Conservation (phyloP, 345 rosid species). For the Brassica carinata region DNA sequence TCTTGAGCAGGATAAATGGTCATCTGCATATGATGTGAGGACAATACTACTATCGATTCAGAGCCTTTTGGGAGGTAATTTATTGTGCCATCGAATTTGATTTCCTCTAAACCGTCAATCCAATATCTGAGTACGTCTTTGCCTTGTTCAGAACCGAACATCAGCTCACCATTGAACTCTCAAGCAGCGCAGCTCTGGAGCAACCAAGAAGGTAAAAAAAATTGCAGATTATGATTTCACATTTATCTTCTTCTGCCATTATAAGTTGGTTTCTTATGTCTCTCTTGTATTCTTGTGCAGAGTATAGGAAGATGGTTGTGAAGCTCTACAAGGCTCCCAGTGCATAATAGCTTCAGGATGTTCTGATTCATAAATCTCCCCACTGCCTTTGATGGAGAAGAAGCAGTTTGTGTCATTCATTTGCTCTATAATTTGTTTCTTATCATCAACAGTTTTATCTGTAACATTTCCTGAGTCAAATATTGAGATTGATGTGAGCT, state of each 20-base stretch:
- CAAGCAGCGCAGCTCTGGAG: constrained; percentile 98
- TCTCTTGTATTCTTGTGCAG: constrained; percentile 40
- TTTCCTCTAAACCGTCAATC: neutral
- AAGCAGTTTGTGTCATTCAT: constrained; percentile 9
- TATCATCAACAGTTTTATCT: constrained; percentile 18
- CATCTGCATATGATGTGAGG: constrained; percentile 96
- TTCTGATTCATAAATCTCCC: constrained; percentile 14
- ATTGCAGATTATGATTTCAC: neutral
- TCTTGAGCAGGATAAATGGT: constrained; percentile 82
- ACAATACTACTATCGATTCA: constrained; percentile 89
- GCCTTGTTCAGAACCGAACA: constrained; percentile 72
- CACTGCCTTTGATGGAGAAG: constrained; percentile 11
- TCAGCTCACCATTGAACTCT: constrained; percentile 86
- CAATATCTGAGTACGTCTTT: constrained; percentile 3
- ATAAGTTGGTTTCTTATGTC: constrained; percentile 13
- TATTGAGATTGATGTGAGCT: constrained; percentile 6
- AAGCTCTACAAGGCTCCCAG: constrained; percentile 58
- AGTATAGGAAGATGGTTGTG: constrained; percentile 68
- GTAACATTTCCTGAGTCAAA: constrained; percentile 8
- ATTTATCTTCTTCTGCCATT: neutral
- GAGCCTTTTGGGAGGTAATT: constrained; percentile 90
- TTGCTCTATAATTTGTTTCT: constrained; percentile 28
- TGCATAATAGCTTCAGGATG: constrained; percentile 37
- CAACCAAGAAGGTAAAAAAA: constrained; percentile 73
- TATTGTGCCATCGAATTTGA: neutral